Evolutionary conservation across 2,329 filamentous ascomycete species (phyloP).

Genomic region (Cercospora janseana): DNA sequence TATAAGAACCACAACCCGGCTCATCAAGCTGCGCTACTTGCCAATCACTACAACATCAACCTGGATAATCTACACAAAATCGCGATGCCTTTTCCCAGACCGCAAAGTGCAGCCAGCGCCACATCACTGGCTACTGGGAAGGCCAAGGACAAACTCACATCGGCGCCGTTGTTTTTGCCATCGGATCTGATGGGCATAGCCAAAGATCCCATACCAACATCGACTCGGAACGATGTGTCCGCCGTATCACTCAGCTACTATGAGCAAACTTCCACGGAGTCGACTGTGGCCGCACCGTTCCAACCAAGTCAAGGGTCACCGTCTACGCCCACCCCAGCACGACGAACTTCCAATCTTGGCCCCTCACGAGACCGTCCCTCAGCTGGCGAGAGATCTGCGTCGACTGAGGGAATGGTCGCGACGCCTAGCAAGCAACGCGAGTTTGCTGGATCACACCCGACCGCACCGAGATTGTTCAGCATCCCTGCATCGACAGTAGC

Average conservation of each 20-base stretch:
- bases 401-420: slow-evolving; percentile 28
- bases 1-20: slow-evolving; percentile 65
- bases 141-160: slow-evolving; percentile 68
- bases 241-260: slow-evolving; percentile 82
- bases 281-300: slow-evolving; percentile 31
- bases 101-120: slow-evolving; percentile 52
- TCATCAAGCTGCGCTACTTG: slow-evolving; percentile 61
- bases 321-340: slow-evolving; percentile 60
- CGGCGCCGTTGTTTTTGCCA: slow-evolving; percentile 63
- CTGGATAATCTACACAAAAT: slow-evolving; percentile 80
- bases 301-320: slow-evolving; percentile 50
- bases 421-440: slow-evolving; percentile 33
- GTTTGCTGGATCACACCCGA: slow-evolving; percentile 40
- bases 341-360: slow-evolving; percentile 59
- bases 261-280: slow-evolving; percentile 38
- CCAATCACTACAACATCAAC: slow-evolving; percentile 75
- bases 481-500: slow-evolving; percentile 55
- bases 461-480: slow-evolving; percentile 58
- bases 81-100: slow-evolving; percentile 75
- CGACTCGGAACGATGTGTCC: slow-evolving; percentile 71
- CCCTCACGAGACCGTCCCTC: slow-evolving; percentile 39
- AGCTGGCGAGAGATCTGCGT: slow-evolving; percentile 27
- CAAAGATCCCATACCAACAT: slow-evolving; percentile 47
- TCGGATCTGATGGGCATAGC: slow-evolving; percentile 79
- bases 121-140: slow-evolving; percentile 60